These are phyloP conservation scores for Cucurbitaria berberidis DNA, from an alignment of 2,329 filamentous ascomycete genomes.

Conservation along the genomic window DNA sequence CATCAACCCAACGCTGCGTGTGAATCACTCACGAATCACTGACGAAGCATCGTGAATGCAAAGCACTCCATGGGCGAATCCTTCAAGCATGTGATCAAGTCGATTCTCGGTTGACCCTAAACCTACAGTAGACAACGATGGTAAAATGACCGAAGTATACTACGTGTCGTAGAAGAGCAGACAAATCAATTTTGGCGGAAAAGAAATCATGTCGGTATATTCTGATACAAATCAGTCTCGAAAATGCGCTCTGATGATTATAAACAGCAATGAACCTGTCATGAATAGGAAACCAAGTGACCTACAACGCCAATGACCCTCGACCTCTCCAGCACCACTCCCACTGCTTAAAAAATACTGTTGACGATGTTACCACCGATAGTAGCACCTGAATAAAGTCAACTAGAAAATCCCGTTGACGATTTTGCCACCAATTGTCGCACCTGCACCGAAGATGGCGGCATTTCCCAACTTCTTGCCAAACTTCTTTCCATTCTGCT, in stretches of 20 bases:
- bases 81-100: no score
- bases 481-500: constrained; percentile 87
- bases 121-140: no score
- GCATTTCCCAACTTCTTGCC: constrained; percentile 90
- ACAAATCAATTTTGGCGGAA: not conserved
- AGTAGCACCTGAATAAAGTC: constrained; percentile 73
- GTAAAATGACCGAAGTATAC: not conserved
- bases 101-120: no score
- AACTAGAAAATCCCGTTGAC: constrained; percentile 86
- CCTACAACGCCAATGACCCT: constrained; percentile 3
- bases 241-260: not conserved
- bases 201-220: not conserved
- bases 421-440: constrained; percentile 86
- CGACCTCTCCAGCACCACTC: not conserved
- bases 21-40: not conserved
- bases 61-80: not conserved
- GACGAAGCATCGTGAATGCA: not conserved
- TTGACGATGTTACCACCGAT: constrained; percentile 84
- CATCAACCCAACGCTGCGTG: not conserved
- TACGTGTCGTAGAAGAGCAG: not conserved
- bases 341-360: constrained; percentile 25
- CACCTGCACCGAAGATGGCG: constrained; percentile 91
- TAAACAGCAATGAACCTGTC: not conserved
- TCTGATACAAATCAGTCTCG: not conserved
- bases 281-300: not conserved